These are phyloP conservation scores for Cucurbita argyrosperma DNA, from an alignment of 306 rosid species.

Conservation along the genomic window DNA sequence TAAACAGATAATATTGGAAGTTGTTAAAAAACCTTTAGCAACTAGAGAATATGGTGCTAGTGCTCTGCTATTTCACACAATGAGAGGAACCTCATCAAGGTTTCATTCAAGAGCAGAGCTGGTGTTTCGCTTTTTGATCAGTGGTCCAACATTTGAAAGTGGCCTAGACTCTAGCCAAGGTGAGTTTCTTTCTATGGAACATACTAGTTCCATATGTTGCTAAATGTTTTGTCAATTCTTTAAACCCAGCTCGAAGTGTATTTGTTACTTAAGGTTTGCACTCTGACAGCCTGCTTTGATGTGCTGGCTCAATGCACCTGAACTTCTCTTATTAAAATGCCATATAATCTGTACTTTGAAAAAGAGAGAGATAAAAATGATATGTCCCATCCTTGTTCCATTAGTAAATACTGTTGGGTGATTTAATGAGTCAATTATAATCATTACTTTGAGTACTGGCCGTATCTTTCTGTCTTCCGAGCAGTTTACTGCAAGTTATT, in stretches of 20 bases:
- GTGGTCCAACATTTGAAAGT: constrained; percentile 24
- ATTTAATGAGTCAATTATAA: not conserved
- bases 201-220: not conserved
- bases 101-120: constrained; percentile 80
- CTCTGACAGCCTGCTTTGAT: not conserved
- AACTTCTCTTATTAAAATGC: not conserved
- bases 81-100: constrained; percentile 63
- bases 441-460: not conserved
- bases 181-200: constrained; percentile 15
- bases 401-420: not conserved
- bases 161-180: constrained; percentile 35
- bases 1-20: constrained; percentile 36
- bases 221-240: not conserved
- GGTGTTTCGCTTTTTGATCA: constrained; percentile 44
- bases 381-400: not conserved
- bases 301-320: not conserved
- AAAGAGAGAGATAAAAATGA: not conserved
- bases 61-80: constrained; percentile 44
- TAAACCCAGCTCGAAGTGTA: not conserved
- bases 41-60: constrained; percentile 41
- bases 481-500: not conserved
- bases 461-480: not conserved
- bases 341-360: not conserved
- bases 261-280: not conserved
- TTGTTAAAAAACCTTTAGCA: constrained; percentile 41